Evolutionary conservation across 139 green algal species (phyloP).

Genomic region (Tetraselmis striata): DNA sequence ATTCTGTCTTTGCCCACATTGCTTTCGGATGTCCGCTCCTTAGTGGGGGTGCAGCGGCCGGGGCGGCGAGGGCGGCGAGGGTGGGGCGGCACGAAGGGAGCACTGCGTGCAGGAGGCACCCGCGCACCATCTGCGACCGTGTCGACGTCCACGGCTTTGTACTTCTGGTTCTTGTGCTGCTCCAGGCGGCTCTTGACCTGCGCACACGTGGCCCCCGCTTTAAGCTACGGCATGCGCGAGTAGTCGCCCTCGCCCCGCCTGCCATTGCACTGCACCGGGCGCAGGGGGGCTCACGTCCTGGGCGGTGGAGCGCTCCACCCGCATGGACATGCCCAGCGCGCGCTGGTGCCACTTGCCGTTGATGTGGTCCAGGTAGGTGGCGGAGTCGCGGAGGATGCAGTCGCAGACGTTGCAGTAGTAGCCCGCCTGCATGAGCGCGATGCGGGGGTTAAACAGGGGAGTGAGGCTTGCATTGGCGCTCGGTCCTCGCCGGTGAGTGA

Average conservation of each 20-base stretch:
- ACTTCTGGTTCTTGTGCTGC: slow-evolving; percentile 43
- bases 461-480: too few species aligned
- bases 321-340: slow-evolving; percentile 93
- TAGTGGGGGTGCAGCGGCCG: background rate
- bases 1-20: slow-evolving; percentile 39
- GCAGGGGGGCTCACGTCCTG: slow-evolving; percentile 77
- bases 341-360: slow-evolving; percentile 97
- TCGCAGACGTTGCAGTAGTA: slow-evolving; percentile 97
- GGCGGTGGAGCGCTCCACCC: slow-evolving; percentile 76
- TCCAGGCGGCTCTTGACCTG: slow-evolving; percentile 41
- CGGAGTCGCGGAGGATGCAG: slow-evolving; percentile 86
- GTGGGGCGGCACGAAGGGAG: background rate
- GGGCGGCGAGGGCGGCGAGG: background rate
- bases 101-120: background rate
- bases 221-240: too few species aligned
- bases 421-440: slow-evolving; percentile 61
- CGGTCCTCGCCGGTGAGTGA: too few species aligned
- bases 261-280: too few species aligned
- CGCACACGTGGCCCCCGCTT: too few species aligned
- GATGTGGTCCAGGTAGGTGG: slow-evolving; percentile 96
- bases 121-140: slow-evolving; percentile 26
- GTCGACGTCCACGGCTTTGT: slow-evolving; percentile 5
- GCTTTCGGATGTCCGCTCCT: slow-evolving; percentile 31
- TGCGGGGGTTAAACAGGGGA: too few species aligned
- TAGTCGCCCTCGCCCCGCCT: too few species aligned